These are phyloP conservation scores for Heterobasidion irregulare DNA, from an alignment of 1,284 basidiomycete species.

Conservation along the genomic window DNA sequence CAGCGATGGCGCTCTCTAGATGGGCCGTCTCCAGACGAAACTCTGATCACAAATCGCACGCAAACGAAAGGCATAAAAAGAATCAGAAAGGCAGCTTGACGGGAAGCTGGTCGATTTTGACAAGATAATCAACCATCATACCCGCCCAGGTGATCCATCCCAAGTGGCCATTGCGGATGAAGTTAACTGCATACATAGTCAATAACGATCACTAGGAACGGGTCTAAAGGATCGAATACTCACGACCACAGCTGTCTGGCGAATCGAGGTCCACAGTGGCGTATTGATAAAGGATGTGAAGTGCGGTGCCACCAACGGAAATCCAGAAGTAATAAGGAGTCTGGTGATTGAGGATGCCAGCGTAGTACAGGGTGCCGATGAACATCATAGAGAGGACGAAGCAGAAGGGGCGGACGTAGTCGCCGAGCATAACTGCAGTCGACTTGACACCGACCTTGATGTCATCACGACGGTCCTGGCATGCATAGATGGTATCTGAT, in stretches of 20 bases:
- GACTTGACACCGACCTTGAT: conserved; percentile 43
- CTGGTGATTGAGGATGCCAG: conserved; percentile 42
- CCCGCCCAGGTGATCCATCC: conserved; percentile 44
- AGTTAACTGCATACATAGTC: conserved; percentile 27
- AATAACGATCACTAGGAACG: not conserved
- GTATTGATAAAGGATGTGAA: conserved; percentile 52
- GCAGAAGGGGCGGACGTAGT: conserved; percentile 47
- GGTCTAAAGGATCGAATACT: conserved; percentile 13
- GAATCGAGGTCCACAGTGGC: conserved; percentile 40
- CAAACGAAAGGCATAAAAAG: too few relatives aligned
- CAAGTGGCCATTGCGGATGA: conserved; percentile 38
- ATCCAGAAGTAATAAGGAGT: conserved; percentile 44
- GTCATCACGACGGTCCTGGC: conserved; percentile 48
- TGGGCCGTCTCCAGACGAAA: too few relatives aligned
- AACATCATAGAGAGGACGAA: conserved; percentile 42
- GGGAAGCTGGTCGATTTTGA: conserved; percentile 11
- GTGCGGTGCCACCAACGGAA: conserved; percentile 39
- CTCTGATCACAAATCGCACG: too few relatives aligned
- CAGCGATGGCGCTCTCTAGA: too few relatives aligned
- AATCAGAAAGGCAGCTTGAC: conserved; percentile 7
- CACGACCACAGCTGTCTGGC: conserved; percentile 49
- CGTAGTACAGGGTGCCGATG: conserved; percentile 35
- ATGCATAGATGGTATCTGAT: conserved; percentile 48
- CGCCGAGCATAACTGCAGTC: conserved; percentile 47
- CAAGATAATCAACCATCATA: conserved; percentile 30